Evolutionary conservation across 2,329 filamentous ascomycete genomes (phyloP).

Genomic region (Tolypocladium ovalisporum): DNA sequence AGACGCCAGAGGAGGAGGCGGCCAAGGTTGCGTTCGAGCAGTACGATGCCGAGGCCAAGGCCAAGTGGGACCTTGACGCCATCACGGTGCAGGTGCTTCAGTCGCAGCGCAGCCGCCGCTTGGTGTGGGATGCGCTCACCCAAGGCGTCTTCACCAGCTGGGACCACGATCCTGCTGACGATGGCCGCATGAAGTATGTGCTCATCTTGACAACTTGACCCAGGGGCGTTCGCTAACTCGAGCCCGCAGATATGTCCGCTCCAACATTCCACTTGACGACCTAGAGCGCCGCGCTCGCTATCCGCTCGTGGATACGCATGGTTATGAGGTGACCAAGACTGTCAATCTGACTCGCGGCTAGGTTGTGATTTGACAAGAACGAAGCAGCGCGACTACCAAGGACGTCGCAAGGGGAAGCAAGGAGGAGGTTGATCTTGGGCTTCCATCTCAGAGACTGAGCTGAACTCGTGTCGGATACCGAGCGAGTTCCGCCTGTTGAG

Average conservation of each 20-base stretch:
- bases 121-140: conserved; percentile 73
- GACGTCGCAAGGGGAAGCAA: neutral
- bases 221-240: neutral
- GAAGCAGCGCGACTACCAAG: neutral
- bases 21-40: conserved; percentile 42
- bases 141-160: conserved; percentile 68
- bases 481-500: neutral
- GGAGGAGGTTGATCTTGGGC: neutral
- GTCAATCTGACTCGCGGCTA: conserved; percentile 22
- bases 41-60: conserved; percentile 63
- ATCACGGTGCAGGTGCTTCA: conserved; percentile 66
- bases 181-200: conserved; percentile 54
- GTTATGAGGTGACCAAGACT: conserved; percentile 33
- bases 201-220: neutral
- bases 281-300: conserved; percentile 67
- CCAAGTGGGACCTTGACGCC: conserved; percentile 69
- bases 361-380: neutral
- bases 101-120: conserved; percentile 67
- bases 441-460: too few species aligned
- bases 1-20: conserved; percentile 33
- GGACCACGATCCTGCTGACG: conserved; percentile 71
- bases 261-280: conserved; percentile 69
- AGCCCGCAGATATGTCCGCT: conserved; percentile 64
- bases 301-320: conserved; percentile 50
- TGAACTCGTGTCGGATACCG: too few species aligned